Evolutionary conservation across 352 stramenopile species (phyloP), one percentile per base, ranked within the genome.

Genomic region (Pythium diclinum): DNA sequence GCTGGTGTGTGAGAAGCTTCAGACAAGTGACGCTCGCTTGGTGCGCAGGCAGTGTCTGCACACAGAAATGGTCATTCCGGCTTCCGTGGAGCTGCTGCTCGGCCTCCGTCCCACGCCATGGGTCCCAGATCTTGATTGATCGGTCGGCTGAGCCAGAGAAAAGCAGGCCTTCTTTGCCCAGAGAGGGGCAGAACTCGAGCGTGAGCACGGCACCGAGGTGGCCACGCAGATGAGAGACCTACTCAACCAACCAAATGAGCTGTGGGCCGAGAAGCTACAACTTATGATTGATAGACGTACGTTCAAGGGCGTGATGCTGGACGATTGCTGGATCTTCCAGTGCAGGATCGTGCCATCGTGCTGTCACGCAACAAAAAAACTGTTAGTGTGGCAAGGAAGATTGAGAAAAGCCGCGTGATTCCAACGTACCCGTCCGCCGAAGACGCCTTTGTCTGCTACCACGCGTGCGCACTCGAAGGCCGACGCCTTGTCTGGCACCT

Each of bases 101-200:
- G 0, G 75, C 72, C 30, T 88, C 76, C 3, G 68, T 65, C 17
- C 60, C 67, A 25, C 77, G 62, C 79, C 78, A 89, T 11, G 80
- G 79, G 53, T 92, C 84, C 84, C 84, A 92, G 7, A 91, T 65
- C 47, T 83, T 87, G 51, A 93, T 89, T 0, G 74, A 80, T 30
- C 85, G 79, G 63, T 93, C 85, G 0, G 76, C 73, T 16, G 81
- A 87, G 17, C 83, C 79, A 7, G 74, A 84, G 33, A 92, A 85
- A 16, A 92, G 76, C 47, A 94, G 51, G 0, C 78, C 81, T 57
- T 79, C 69, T 13, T 76, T 79, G 1, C 75, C 81, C 19, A 85
- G 53, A 21, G 74, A 65, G 3, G 61, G 28, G 5, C 67, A 67
- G 34, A 87, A 88, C 32, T 77, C 82, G 51, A 92, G 70, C 6